Base-by-base conservation (phyloP, 2,329 filamentous ascomycete species). In the Parastagonospora avenae region DNA sequence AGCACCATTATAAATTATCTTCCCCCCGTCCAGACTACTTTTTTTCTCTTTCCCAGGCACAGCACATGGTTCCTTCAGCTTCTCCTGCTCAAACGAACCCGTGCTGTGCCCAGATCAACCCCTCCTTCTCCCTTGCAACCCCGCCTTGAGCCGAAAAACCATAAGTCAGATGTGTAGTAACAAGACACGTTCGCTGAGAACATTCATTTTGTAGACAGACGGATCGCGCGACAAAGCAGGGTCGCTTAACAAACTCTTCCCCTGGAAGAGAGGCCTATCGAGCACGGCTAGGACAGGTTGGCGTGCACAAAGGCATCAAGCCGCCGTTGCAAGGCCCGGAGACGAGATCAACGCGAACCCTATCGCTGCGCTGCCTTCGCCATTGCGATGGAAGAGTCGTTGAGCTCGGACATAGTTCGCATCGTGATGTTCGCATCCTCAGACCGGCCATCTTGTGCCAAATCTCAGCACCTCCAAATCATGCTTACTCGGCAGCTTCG, bases 401-500 rank as follows among this genome's bases (percentile, higher is more conserved):
- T 44, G 42, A 11, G 31, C 16, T 44, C 42, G 30, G 42, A 44
- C 30, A 44, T 14, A 15, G 10, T 9, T 24, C 36, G 14, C 16
- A 11, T 10, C 36, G 14, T 24, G 3, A 4, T 24, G 19, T 27
- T 6, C n/a, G 19, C 24, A 2, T 15, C 38, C 38, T n/a, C 24
- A 11, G 10, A 12, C 14, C 28, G 5, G 2, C 46, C 46, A 48
- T 8, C 30, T 27, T 1, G 24, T 37, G 10, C 46, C 46, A 27
- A 48, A 42, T 27, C 19, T 30, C 38, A 42, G 37, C 24, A 48
- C 42, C 30, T 52, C 55, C 37, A 61, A 31, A 42, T 64, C 59
- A 51, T 57, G 51, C 40, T 38, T 33, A 31, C 58, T 63, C 5
- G 60, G 57, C 37, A 61, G 8, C 12, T 30, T 30, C 5, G 45